These are phyloP conservation scores for Anisodus tanguticus DNA, from an alignment of 257 asterid genomes.

Conservation along the genomic window DNA sequence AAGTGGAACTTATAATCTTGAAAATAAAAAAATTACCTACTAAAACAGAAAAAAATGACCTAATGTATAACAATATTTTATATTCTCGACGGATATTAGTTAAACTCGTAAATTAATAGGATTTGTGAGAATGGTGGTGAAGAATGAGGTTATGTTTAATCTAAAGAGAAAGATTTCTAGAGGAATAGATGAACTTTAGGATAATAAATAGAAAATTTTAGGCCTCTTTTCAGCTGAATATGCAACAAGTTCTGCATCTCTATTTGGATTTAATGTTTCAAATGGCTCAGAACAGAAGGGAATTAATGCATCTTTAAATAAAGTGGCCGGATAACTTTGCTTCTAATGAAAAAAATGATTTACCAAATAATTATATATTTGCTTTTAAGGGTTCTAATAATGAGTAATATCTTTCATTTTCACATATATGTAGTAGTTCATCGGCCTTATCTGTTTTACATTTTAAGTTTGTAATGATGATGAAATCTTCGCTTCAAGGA, in stretches of 20 bases:
- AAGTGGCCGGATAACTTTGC: conserved; percentile 16
- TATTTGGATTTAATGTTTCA: background rate
- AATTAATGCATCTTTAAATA: background rate
- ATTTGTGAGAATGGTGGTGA: background rate
- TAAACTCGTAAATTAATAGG: background rate
- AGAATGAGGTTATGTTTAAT: background rate
- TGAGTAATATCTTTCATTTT: conserved; percentile 1
- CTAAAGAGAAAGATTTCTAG: background rate
- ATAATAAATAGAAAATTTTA: no score
- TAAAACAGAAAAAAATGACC: background rate
- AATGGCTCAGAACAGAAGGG: background rate
- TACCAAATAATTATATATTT: background rate
- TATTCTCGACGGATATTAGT: background rate
- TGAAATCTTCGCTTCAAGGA: background rate
- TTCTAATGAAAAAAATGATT: conserved; percentile 24
- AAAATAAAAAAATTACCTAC: background rate
- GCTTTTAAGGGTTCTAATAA: conserved; percentile 26
- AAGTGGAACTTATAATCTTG: background rate
- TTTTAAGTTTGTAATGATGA: background rate
- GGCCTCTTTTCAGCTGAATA: background rate
- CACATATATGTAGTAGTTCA: background rate
- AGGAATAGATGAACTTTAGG: background rate
- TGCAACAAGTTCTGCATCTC: no score
- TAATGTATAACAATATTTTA: background rate
- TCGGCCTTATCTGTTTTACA: background rate